Evolutionary conservation across 257 asterid species (phyloP).

Genomic region (Solanum clarkiae): DNA sequence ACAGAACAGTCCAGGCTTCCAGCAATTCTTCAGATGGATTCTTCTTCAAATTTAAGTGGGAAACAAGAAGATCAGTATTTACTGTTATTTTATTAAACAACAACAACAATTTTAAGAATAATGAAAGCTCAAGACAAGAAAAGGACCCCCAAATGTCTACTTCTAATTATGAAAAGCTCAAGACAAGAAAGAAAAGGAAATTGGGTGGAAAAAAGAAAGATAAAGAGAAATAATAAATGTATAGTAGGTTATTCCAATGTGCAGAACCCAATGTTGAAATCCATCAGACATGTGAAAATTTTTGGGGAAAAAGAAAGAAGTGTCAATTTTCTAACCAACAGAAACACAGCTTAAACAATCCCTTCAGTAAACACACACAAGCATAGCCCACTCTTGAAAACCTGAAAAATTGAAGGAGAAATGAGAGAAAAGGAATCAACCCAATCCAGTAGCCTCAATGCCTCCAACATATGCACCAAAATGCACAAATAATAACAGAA

Average conservation of each 20-base stretch:
- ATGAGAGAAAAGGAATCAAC: not conserved
- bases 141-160: not conserved
- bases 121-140: not conserved
- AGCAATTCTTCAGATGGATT: too few species aligned
- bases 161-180: not conserved
- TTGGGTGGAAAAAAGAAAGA: not conserved
- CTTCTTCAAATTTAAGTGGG: conserved; percentile 3
- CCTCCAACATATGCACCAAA: not conserved
- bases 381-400: not conserved
- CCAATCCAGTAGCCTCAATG: not conserved
- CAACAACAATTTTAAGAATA: too few species aligned
- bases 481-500: not conserved
- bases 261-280: not conserved
- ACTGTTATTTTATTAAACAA: too few species aligned
- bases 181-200: not conserved
- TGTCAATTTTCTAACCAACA: not conserved
- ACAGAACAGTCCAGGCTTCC: too few species aligned
- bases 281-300: not conserved
- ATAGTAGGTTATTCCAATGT: not conserved
- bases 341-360: not conserved
- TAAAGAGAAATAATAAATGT: not conserved
- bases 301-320: not conserved
- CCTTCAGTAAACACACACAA: not conserved
- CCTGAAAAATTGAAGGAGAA: not conserved
- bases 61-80: conserved; percentile 17